A percentile compares a stretch with the other conserved stretches of the same genome.
phyloP scores from a whole-genome alignment of 2,329 filamentous ascomycete species.

The Myrmaecium sp. region DNA sequence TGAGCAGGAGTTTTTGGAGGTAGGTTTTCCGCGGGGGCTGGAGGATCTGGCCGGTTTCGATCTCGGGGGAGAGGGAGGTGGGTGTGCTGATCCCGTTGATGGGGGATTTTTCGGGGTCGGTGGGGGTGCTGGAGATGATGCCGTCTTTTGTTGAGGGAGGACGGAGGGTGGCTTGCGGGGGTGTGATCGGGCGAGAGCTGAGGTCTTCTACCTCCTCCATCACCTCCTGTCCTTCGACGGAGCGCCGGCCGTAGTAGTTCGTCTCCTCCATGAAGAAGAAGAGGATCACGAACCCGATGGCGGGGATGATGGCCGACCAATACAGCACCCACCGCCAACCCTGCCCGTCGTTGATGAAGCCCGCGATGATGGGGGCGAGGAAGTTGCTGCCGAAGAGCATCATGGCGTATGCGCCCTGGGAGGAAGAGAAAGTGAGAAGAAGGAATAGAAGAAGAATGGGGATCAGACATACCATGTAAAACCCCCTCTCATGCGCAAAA shows the following conservation, averaged over 20 bases:
- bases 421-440: slow-evolving; percentile 5
- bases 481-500: slow-evolving; percentile 18
- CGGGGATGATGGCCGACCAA: slow-evolving; percentile 38
- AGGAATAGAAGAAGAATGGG: too few species aligned
- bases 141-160: not conserved
- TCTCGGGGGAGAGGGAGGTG: slow-evolving; percentile 1
- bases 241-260: slow-evolving; percentile 25
- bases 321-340: slow-evolving; percentile 24
- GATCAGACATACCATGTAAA: too few species aligned
- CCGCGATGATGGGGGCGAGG: slow-evolving; percentile 19
- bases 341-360: slow-evolving; percentile 19
- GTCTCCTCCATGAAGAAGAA: slow-evolving; percentile 47
- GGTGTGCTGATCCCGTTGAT: not conserved
- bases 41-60: slow-evolving; percentile 2
- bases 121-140: not conserved
- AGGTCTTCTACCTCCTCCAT: slow-evolving; percentile 2
- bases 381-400: slow-evolving; percentile 18
- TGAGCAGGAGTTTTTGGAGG: slow-evolving; percentile 15
- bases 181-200: slow-evolving; percentile 1
- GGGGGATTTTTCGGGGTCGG: slow-evolving; percentile 5
- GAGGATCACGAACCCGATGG: slow-evolving; percentile 30
- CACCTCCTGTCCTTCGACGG: slow-evolving; percentile 5
- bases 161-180: slow-evolving; percentile 1
- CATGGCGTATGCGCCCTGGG: slow-evolving; percentile 17
- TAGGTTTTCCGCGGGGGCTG: slow-evolving; percentile 12